These are phyloP conservation scores for Pinus taeda DNA, from an alignment of 75 land plant genomes.

Conservation along the genomic window DNA sequence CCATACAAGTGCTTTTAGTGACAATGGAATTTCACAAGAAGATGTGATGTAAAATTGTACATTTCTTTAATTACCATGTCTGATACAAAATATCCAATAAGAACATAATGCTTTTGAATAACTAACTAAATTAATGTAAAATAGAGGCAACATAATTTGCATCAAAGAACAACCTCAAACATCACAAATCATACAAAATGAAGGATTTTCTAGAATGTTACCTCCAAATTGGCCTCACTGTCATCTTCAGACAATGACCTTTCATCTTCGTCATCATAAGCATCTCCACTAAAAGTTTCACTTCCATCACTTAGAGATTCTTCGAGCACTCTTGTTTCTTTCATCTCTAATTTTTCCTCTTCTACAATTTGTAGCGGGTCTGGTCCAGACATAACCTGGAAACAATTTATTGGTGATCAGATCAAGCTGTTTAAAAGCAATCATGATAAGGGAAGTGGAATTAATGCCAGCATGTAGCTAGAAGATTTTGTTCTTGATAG, in stretches of 20 bases:
- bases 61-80: not conserved
- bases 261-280: conserved; percentile 9
- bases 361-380: not conserved
- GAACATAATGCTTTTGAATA: not conserved
- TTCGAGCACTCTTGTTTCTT: not conserved
- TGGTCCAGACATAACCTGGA: conserved; percentile 5
- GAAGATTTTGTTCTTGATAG: not conserved
- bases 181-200: not conserved
- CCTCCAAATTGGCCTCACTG: conserved; percentile 7
- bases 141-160: not conserved
- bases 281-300: conserved; percentile 1
- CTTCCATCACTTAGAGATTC: conserved; percentile 6
- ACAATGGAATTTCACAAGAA: not conserved
- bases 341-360: not conserved
- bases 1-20: not conserved
- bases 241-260: conserved; percentile 7
- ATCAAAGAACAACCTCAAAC: not conserved
- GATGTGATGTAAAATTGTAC: not conserved
- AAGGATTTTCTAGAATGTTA: not conserved
- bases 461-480: not conserved
- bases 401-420: not conserved
- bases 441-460: not conserved
- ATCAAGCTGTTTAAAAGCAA: not conserved
- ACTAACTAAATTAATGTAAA: not conserved
- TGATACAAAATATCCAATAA: not conserved